Evolutionary conservation across 257 asterid species (phyloP).

Genomic region (Verbena officinalis): DNA sequence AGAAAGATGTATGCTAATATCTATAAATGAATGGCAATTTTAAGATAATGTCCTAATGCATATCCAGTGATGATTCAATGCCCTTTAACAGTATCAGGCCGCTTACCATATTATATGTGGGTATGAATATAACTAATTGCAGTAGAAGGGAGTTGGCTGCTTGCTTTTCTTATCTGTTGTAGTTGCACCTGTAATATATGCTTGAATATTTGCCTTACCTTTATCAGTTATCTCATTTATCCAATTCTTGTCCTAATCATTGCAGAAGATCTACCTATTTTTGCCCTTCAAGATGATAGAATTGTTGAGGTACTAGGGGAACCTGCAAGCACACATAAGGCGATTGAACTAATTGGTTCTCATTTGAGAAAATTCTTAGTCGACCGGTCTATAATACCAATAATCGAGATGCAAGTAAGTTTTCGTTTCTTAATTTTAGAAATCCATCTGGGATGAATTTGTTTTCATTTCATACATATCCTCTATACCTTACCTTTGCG

Average conservation of each 20-base stretch:
- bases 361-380: conserved; percentile 86
- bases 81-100: too few relatives aligned
- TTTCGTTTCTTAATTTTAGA: conserved; percentile 7
- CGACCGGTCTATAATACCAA: conserved; percentile 74
- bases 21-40: too few relatives aligned
- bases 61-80: too few relatives aligned
- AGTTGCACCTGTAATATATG: too few relatives aligned
- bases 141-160: neutral
- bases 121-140: neutral
- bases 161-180: too few relatives aligned
- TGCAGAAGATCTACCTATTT: conserved; percentile 86
- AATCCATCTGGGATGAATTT: too few relatives aligned
- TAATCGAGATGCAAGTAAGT: conserved; percentile 84
- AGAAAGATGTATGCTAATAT: too few relatives aligned
- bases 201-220: conserved; percentile 4
- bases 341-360: conserved; percentile 74
- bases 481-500: conserved; percentile 3
- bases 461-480: neutral
- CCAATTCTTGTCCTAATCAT: conserved; percentile 29
- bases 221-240: conserved; percentile 25
- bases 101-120: too few relatives aligned
- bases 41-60: too few relatives aligned
- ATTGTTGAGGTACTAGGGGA: conserved; percentile 90
- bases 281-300: conserved; percentile 88
- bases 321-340: conserved; percentile 74